phyloP scores from a whole-genome alignment of 2,329 filamentous ascomycete genomes.

The Dactylella cylindrospora region DNA sequence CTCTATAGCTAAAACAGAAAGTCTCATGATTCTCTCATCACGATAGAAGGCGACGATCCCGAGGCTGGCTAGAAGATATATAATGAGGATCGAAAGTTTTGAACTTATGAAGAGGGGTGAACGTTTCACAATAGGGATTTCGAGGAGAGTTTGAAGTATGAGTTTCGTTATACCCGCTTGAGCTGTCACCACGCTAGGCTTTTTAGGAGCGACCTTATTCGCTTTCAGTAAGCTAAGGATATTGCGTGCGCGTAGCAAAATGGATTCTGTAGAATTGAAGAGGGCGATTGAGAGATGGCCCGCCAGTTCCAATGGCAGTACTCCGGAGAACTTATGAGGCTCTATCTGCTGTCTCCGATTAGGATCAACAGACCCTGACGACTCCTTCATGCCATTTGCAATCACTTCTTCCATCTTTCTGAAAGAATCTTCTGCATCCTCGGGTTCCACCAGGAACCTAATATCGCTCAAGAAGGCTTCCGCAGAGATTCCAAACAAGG shows the following conservation, averaged over 20 bases:
- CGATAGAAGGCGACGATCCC: constrained; percentile 33
- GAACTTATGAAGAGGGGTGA: constrained; percentile 8
- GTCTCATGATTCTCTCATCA: constrained; percentile 12
- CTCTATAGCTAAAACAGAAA: constrained; percentile 8
- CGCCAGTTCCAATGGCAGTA: constrained; percentile 4
- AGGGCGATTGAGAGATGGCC: constrained; percentile 7
- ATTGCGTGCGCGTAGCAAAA: constrained; percentile 23
- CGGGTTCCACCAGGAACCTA: constrained; percentile 37
- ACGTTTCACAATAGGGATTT: constrained; percentile 4
- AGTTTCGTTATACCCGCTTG: constrained; percentile 25
- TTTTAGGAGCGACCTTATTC: constrained; percentile 31
- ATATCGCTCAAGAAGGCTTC: constrained; percentile 41
- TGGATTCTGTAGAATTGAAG: constrained; percentile 21
- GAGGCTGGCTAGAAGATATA: constrained; percentile 13
- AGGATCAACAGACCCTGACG: neutral
- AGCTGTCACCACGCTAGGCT: constrained; percentile 13
- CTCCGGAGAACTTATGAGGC: neutral
- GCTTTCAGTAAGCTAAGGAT: constrained; percentile 21
- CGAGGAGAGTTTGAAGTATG: constrained; percentile 12
- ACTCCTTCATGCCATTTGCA: constrained; percentile 13
- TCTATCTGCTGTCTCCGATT: neutral
- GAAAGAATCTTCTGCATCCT: constrained; percentile 35
- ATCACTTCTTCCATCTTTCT: constrained; percentile 29
- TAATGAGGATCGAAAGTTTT: neutral
- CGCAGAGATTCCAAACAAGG: constrained; percentile 17